A percentile compares a stretch with the other conserved stretches of the same genome.
These are phyloP conservation scores for Musa beccarii DNA, from an alignment of 176 grass and related monocot species.

Conservation along the genomic window DNA sequence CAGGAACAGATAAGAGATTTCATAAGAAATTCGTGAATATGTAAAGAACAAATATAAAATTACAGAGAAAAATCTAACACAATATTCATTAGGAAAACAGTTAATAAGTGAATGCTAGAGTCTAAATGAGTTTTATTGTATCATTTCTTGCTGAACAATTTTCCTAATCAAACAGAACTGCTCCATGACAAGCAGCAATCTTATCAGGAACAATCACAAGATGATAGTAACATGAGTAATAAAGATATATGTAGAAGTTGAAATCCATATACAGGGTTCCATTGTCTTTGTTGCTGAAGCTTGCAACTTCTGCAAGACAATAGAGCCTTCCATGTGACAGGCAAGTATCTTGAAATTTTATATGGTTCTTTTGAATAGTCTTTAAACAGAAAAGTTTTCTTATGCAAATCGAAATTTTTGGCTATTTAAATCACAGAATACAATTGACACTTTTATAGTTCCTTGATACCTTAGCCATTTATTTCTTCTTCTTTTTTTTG, in stretches of 20 bases:
- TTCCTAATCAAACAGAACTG: background rate
- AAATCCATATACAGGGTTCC: too few relatives aligned
- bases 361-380: background rate
- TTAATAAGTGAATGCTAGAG: background rate
- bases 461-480: background rate
- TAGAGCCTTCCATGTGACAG: background rate
- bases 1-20: background rate
- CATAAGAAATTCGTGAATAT: background rate
- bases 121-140: background rate
- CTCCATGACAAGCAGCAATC: background rate
- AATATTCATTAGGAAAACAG: background rate
- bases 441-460: background rate
- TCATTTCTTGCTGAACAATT: background rate
- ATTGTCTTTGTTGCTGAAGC: too few relatives aligned
- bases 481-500: background rate
- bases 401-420: background rate
- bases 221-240: too few relatives aligned
- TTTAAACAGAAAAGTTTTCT: too few relatives aligned
- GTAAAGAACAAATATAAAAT: background rate
- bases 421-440: background rate
- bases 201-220: too few relatives aligned
- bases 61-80: background rate
- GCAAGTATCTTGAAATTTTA: background rate
- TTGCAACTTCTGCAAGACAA: too few relatives aligned
- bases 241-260: too few relatives aligned